Conservation (phyloP, 2,329 filamentous ascomycete species). For the Stachybotrys elegans region DNA sequence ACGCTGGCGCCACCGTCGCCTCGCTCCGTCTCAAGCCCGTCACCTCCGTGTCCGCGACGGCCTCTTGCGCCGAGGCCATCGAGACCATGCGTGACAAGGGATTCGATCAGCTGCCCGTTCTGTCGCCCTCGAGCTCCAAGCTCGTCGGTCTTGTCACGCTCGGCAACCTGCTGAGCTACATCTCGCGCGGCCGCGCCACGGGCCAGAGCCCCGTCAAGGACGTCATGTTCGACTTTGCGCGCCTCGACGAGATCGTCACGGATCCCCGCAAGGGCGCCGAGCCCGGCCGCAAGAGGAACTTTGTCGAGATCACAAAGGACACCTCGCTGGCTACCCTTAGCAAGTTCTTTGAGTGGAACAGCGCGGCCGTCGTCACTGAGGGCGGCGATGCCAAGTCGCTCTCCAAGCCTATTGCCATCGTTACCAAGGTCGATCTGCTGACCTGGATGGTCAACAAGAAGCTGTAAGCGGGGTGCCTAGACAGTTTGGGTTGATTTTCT, state of each 20-base stretch:
- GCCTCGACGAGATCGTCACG: slow-evolving; percentile 84
- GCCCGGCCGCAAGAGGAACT: slow-evolving; percentile 55
- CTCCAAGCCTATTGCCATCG: slow-evolving; percentile 78
- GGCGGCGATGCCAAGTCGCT: slow-evolving; percentile 48
- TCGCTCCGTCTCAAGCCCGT: slow-evolving; percentile 88
- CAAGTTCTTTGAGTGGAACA: slow-evolving; percentile 98
- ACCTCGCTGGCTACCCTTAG: slow-evolving; percentile 79
- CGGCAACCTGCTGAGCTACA: slow-evolving; percentile 87
- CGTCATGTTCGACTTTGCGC: slow-evolving; percentile 96
- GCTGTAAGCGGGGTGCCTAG: too few species aligned
- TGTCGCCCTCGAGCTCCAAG: slow-evolving; percentile 60
- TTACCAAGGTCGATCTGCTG: slow-evolving; percentile 93
- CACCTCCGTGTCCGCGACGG: slow-evolving; percentile 70
- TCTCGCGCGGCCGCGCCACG: slow-evolving; percentile 76
- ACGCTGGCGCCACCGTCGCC: slow-evolving; percentile 72
- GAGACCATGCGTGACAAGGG: slow-evolving; percentile 98
- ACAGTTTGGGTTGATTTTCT: background rate
- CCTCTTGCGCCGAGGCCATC: slow-evolving; percentile 78
- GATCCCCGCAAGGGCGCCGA: slow-evolving; percentile 65
- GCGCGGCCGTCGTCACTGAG: slow-evolving; percentile 83
- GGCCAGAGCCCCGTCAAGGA: slow-evolving; percentile 70
- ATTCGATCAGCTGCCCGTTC: slow-evolving; percentile 94
- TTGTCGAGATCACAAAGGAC: slow-evolving; percentile 90
- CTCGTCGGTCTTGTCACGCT: slow-evolving; percentile 92
- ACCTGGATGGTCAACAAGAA: slow-evolving; percentile 79